phyloP scores from a whole-genome alignment of 371 early-diverging fungal genomes.

The Parasitella parasitica region DNA sequence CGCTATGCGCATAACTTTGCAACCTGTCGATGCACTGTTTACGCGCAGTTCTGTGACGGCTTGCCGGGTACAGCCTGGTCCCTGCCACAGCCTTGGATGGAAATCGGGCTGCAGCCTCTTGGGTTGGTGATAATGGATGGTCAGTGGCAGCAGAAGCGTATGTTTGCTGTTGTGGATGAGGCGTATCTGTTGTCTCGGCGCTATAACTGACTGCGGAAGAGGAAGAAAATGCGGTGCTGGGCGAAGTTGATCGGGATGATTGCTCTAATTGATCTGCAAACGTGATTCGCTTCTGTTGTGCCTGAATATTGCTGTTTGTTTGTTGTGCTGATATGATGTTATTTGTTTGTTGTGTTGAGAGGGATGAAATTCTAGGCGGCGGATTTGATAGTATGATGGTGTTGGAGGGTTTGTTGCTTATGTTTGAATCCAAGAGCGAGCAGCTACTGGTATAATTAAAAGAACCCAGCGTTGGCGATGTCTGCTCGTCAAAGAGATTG shows the following conservation, averaged over 20 bases:
- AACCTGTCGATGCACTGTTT: conserved; percentile 41
- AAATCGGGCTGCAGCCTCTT: background rate
- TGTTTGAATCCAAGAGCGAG: background rate
- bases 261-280: conserved; percentile 19
- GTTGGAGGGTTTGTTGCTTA: background rate
- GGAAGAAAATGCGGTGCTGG: conserved; percentile 6
- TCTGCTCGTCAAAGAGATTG: background rate
- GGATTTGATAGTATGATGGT: conserved; percentile 14
- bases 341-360: background rate
- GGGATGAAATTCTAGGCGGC: conserved; percentile 24
- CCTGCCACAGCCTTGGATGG: background rate
- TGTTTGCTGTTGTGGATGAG: conserved; percentile 3
- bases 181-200: background rate
- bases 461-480: conserved; percentile 8
- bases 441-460: background rate
- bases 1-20: conserved; percentile 39
- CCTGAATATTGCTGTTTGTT: no score
- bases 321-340: background rate
- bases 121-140: conserved; percentile 1
- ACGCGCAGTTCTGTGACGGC: conserved; percentile 33
- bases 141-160: background rate
- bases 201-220: background rate
- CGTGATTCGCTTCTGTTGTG: conserved; percentile 8
- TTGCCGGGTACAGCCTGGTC: conserved; percentile 34
- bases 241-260: background rate